phyloP scores from a whole-genome alignment of 139 green algal species.

The Chlorella sp. region DNA sequence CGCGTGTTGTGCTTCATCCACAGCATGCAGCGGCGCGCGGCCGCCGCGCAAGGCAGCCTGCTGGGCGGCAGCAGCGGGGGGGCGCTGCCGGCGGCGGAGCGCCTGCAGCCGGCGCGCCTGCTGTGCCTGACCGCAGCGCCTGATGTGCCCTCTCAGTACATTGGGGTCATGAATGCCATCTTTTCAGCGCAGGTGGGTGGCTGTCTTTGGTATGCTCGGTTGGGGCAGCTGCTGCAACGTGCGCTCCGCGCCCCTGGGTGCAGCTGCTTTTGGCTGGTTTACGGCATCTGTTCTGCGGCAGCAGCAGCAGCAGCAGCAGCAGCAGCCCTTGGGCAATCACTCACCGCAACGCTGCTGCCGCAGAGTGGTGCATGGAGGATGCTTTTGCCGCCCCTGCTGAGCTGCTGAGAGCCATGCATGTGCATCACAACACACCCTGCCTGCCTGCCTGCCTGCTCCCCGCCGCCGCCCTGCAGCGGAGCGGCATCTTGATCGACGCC shows the following conservation, averaged over 20 bases:
- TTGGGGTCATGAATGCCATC: slow-evolving; percentile 80
- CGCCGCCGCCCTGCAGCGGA: slow-evolving; percentile 40
- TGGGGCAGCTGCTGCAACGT: background rate
- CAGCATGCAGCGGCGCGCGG: background rate
- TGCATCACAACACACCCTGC: no score
- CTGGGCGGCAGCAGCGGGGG: slow-evolving; percentile 42
- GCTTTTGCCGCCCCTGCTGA: no score
- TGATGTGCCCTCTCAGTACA: slow-evolving; percentile 71
- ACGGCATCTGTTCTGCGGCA: no score
- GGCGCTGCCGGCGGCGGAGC: background rate
- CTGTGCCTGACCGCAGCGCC: slow-evolving; percentile 57
- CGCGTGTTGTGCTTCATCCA: slow-evolving; percentile 33
- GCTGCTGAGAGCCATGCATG: no score
- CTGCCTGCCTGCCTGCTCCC: background rate
- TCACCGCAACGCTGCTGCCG: no score
- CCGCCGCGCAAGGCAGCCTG: background rate
- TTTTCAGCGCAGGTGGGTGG: slow-evolving; percentile 71
- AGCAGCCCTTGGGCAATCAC: no score
- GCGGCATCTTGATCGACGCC: slow-evolving; percentile 67
- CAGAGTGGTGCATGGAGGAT: no score
- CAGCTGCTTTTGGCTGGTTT: no score
- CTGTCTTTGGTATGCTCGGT: background rate
- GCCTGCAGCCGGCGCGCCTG: slow-evolving; percentile 45
- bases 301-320: no score
- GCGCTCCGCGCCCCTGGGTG: no score